These are phyloP conservation scores for Mimosa pudica DNA, from an alignment of 306 rosid genomes.

Conservation along the genomic window DNA sequence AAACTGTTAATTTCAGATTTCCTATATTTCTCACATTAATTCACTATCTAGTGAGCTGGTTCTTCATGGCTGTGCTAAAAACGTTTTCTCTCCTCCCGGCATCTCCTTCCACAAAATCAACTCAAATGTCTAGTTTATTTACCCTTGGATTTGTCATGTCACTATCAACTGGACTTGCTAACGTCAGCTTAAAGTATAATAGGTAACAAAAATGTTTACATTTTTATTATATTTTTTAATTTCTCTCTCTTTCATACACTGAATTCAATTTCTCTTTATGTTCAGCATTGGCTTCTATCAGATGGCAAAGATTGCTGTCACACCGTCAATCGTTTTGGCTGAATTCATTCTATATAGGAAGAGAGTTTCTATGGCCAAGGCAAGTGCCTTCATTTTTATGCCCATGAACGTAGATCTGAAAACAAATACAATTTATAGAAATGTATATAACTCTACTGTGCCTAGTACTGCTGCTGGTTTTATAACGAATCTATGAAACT, in stretches of 20 bases:
- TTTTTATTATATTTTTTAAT: slow-evolving; percentile 9
- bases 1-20: slow-evolving; percentile 69
- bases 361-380: slow-evolving; percentile 73
- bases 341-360: slow-evolving; percentile 65
- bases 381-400: slow-evolving; percentile 33
- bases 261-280: slow-evolving; percentile 42
- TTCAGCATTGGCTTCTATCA: slow-evolving; percentile 92
- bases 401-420: slow-evolving; percentile 7
- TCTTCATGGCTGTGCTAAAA: slow-evolving; percentile 76
- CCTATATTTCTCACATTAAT: slow-evolving; percentile 78
- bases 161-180: slow-evolving; percentile 84
- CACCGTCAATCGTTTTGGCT: slow-evolving; percentile 80
- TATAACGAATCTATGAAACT: background rate
- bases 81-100: slow-evolving; percentile 67
- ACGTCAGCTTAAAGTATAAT: slow-evolving; percentile 87
- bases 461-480: background rate
- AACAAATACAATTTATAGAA: background rate
- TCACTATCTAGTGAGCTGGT: slow-evolving; percentile 85
- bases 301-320: slow-evolving; percentile 92
- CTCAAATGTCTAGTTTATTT: slow-evolving; percentile 57
- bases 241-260: slow-evolving; percentile 26
- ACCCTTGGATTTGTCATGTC: slow-evolving; percentile 87
- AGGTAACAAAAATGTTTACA: slow-evolving; percentile 50
- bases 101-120: slow-evolving; percentile 66
- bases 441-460: background rate